These are phyloP conservation scores for Pelargonium australe DNA, from an alignment of 441 rosid genomes.

Conservation along the genomic window DNA sequence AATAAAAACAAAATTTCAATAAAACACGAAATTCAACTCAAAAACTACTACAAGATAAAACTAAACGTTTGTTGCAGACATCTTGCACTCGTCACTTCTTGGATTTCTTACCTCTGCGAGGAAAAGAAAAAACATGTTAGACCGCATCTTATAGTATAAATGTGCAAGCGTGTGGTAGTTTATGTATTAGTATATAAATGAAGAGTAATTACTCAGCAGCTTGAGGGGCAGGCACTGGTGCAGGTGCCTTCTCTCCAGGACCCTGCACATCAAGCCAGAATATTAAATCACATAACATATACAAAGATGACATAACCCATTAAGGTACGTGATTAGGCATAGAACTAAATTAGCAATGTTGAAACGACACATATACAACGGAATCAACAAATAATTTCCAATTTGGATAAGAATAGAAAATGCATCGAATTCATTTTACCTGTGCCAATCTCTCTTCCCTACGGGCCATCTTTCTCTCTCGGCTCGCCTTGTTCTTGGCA, in stretches of 20 bases:
- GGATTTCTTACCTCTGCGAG: not conserved
- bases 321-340: no score
- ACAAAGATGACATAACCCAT: no score
- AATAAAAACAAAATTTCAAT: not conserved
- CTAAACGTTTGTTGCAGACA: not conserved
- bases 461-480: slow-evolving; percentile 69
- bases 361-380: no score
- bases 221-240: not conserved
- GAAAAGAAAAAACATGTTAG: not conserved
- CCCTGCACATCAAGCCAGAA: not conserved
- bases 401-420: no score
- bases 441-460: slow-evolving; percentile 56
- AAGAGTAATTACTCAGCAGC: not conserved
- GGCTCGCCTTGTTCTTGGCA: slow-evolving; percentile 78
- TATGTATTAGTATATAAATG: no score
- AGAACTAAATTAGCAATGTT: no score
- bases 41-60: not conserved
- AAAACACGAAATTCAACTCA: not conserved
- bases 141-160: not conserved
- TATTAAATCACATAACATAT: no score
- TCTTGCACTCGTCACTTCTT: not conserved
- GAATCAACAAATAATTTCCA: no score
- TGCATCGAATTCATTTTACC: slow-evolving; percentile 16
- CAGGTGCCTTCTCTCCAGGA: not conserved
- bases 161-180: no score